Conservation (phyloP, 208 protist genomes). For the Zelonia costaricensis region DNA sequence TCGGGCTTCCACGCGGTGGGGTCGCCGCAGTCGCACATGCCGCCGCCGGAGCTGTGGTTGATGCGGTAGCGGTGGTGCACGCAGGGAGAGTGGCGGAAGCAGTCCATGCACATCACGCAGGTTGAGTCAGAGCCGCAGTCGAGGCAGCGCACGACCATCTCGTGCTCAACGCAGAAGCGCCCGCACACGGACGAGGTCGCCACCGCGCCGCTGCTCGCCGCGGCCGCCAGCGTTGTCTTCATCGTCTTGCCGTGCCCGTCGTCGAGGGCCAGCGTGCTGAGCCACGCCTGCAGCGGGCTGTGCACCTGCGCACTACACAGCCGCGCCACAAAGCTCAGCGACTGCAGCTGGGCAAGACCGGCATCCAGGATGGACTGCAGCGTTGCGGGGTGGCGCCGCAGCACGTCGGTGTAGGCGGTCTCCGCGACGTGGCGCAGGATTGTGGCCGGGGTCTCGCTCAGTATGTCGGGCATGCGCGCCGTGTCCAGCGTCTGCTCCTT, state of each 20-base stretch:
- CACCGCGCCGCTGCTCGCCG: slow-evolving; percentile 5
- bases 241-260: slow-evolving; percentile 17
- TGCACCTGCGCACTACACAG: slow-evolving; percentile 22
- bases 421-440: slow-evolving; percentile 33
- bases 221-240: slow-evolving; percentile 6
- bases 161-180: slow-evolving; percentile 36
- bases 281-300: slow-evolving; percentile 46
- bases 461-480: slow-evolving; percentile 19
- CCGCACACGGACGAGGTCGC: slow-evolving; percentile 56
- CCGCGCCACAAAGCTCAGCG: slow-evolving; percentile 4
- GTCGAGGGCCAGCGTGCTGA: slow-evolving; percentile 19
- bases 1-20: slow-evolving; percentile 71
- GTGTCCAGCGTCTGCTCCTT: slow-evolving; percentile 11
- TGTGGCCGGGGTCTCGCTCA: slow-evolving; percentile 7
- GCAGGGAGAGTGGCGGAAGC: slow-evolving; percentile 88
- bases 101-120: slow-evolving; percentile 92
- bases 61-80: slow-evolving; percentile 76
- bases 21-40: slow-evolving; percentile 95
- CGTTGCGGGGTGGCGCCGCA: slow-evolving; percentile 39
- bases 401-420: slow-evolving; percentile 25
- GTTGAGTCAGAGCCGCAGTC: slow-evolving; percentile 86
- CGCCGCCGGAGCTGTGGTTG: slow-evolving; percentile 56
- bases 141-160: slow-evolving; percentile 84
- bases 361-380: slow-evolving; percentile 39
- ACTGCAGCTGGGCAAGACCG: slow-evolving; percentile 37